phyloP scores from a whole-genome alignment of 306 rosid genomes.

The Pterocarpus macrocarpus region DNA sequence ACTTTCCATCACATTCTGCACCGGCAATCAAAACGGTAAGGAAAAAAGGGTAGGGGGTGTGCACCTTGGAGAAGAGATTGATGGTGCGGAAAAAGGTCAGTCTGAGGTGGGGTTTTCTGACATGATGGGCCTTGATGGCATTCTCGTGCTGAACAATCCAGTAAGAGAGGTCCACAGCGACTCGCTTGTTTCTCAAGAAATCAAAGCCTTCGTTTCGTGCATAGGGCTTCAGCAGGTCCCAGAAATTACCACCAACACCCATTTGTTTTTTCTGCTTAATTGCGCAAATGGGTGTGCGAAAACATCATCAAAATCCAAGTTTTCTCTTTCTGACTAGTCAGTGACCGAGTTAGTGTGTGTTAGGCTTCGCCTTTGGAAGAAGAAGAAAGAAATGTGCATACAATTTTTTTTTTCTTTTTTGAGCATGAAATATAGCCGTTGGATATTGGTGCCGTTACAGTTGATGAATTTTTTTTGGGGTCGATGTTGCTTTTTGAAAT shows the following conservation, averaged over 20 bases:
- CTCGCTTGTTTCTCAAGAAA: slow-evolving; percentile 94
- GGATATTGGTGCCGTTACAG: slow-evolving; percentile 41
- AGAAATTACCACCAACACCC: slow-evolving; percentile 91
- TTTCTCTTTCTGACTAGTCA: neutral
- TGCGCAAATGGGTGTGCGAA: slow-evolving; percentile 32
- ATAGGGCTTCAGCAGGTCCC: slow-evolving; percentile 88
- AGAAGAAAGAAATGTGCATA: neutral
- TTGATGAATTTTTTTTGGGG: neutral
- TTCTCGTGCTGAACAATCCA: slow-evolving; percentile 91
- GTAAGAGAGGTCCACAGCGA: slow-evolving; percentile 89
- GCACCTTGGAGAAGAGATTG: slow-evolving; percentile 85
- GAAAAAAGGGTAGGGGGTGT: neutral
- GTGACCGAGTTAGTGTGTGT: neutral
- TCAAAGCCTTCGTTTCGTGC: slow-evolving; percentile 78
- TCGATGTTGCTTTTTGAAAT: neutral
- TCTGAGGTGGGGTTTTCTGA: slow-evolving; percentile 75
- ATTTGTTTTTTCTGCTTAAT: slow-evolving; percentile 45
- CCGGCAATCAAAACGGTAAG: neutral
- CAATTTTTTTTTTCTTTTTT: neutral
- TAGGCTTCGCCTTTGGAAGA: slow-evolving; percentile 44
- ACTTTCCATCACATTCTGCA: slow-evolving; percentile 8
- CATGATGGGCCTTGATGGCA: slow-evolving; percentile 63
- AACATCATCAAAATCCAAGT: slow-evolving; percentile 29
- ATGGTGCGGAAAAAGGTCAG: slow-evolving; percentile 86
- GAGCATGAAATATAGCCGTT: slow-evolving; percentile 44